Conservation (phyloP, 2,329 filamentous ascomycete genomes). For the Calonectria honghensis region DNA sequence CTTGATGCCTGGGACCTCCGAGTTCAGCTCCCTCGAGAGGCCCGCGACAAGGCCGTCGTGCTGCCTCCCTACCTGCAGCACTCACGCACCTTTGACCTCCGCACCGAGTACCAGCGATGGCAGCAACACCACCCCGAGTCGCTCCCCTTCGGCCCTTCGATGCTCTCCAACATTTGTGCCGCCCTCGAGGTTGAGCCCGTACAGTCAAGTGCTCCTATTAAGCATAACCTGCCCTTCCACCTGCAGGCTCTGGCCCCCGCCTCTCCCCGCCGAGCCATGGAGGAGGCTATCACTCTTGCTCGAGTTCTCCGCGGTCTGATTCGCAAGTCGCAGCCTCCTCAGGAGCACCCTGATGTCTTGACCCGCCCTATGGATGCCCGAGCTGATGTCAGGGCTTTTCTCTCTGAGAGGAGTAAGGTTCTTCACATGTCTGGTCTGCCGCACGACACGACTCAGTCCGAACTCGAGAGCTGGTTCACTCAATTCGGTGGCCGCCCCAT, state of each 20-base stretch:
- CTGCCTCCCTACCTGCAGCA: slow-evolving; percentile 98
- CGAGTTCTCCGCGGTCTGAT: slow-evolving; percentile 94
- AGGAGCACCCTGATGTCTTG: slow-evolving; percentile 95
- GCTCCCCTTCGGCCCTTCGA: slow-evolving; percentile 95
- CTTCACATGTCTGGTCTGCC: slow-evolving; percentile 98
- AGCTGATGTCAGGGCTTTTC: slow-evolving; percentile 95
- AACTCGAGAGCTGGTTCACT: slow-evolving; percentile 99
- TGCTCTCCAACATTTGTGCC: slow-evolving; percentile 97
- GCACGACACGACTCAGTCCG: slow-evolving; percentile 98
- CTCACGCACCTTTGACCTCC: slow-evolving; percentile 96
- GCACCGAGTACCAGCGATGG: slow-evolving; percentile 98
- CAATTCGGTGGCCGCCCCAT: slow-evolving; percentile 98
- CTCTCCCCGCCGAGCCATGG: slow-evolving; percentile 96
- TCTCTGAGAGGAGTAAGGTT: slow-evolving; percentile 97
- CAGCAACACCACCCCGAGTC: slow-evolving; percentile 99
- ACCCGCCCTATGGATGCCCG: slow-evolving; percentile 97
- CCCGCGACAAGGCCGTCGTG: slow-evolving; percentile 97
- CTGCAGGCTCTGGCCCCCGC: slow-evolving; percentile 96
- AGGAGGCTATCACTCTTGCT: slow-evolving; percentile 95
- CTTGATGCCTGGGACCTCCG: slow-evolving; percentile 99
- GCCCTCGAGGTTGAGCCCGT: slow-evolving; percentile 98
- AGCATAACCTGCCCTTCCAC: slow-evolving; percentile 98
- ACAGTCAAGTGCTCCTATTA: slow-evolving; percentile 97
- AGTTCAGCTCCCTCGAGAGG: slow-evolving; percentile 97
- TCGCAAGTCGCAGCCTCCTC: slow-evolving; percentile 94